Evolutionary conservation across 2,329 filamentous ascomycete genomes (phyloP).

Genomic region (Exophiala sp.): DNA sequence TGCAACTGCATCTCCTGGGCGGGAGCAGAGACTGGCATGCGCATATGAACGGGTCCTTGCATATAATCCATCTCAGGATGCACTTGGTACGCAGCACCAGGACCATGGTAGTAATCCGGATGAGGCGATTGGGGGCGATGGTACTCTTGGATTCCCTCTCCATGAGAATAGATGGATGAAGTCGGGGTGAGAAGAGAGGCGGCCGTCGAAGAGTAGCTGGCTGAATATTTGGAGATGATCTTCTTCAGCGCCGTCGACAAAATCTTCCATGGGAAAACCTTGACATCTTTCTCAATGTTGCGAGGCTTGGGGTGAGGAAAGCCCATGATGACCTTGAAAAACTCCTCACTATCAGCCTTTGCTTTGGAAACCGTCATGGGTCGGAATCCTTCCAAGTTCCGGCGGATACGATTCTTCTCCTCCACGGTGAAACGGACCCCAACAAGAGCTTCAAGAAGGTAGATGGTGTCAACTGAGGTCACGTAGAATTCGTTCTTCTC

Average conservation of each 20-base stretch:
- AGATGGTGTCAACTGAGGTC: slow-evolving; percentile 94
- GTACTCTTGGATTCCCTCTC: slow-evolving; percentile 44
- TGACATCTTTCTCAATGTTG: slow-evolving; percentile 98
- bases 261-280: slow-evolving; percentile 96
- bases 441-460: slow-evolving; percentile 85
- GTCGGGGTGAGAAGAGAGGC: slow-evolving; percentile 39
- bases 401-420: slow-evolving; percentile 95
- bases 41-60: slow-evolving; percentile 10
- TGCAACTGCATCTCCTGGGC: slow-evolving; percentile 25
- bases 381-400: slow-evolving; percentile 90
- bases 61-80: slow-evolving; percentile 17
- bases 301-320: slow-evolving; percentile 92
- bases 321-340: slow-evolving; percentile 98
- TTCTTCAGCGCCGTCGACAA: slow-evolving; percentile 84
- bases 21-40: slow-evolving; percentile 16
- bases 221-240: slow-evolving; percentile 94
- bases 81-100: slow-evolving; percentile 7
- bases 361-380: slow-evolving; percentile 90
- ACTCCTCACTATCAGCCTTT: slow-evolving; percentile 87
- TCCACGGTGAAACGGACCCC: slow-evolving; percentile 85
- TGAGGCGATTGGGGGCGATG: slow-evolving; percentile 44
- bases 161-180: slow-evolving; percentile 37
- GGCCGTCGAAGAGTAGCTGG: slow-evolving; percentile 63
- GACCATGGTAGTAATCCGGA: slow-evolving; percentile 33
- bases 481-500: slow-evolving; percentile 88